Conservation (phyloP, 257 asterid genomes). For the Nicotiana knightiana region DNA sequence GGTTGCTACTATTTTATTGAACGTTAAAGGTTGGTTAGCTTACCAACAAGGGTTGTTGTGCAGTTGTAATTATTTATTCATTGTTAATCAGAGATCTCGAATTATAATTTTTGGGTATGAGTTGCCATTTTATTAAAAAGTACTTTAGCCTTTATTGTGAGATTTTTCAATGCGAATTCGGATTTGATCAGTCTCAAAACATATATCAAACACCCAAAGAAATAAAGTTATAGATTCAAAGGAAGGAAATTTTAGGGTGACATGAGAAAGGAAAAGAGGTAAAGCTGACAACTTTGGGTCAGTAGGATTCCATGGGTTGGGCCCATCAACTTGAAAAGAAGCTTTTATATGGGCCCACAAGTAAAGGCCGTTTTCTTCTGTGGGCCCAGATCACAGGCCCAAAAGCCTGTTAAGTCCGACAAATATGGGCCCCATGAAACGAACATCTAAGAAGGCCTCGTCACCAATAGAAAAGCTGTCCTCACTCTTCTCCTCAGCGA, state of each 20-base stretch:
- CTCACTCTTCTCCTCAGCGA: neutral
- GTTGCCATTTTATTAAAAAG: accelerated
- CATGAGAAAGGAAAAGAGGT: neutral
- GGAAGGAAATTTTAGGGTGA: neutral
- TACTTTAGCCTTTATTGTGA: too few species aligned
- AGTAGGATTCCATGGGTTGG: constrained; percentile 14
- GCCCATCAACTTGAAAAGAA: constrained; percentile 12
- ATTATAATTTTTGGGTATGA: accelerated
- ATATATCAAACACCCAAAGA: too few species aligned
- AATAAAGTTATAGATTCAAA: too few species aligned
- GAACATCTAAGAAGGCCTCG: constrained; percentile 2
- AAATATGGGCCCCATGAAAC: constrained; percentile 14
- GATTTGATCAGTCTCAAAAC: too few species aligned
- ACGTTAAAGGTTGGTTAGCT: neutral
- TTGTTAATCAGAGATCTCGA: too few species aligned
- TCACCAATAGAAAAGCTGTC: neutral
- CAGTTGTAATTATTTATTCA: too few species aligned
- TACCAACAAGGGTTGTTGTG: too few species aligned
- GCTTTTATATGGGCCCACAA: constrained; percentile 11
- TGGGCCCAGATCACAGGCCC: constrained; percentile 14
- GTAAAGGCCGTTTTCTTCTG: neutral
- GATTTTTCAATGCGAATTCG: accelerated
- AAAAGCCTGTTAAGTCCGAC: neutral
- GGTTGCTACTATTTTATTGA: neutral
- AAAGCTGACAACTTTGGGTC: constrained; percentile 18